A percentile compares a stretch with the other conserved stretches of the same genome.
phyloP scores from a whole-genome alignment of 148 eudicot genomes.

The Rhododendron williamsianum region DNA sequence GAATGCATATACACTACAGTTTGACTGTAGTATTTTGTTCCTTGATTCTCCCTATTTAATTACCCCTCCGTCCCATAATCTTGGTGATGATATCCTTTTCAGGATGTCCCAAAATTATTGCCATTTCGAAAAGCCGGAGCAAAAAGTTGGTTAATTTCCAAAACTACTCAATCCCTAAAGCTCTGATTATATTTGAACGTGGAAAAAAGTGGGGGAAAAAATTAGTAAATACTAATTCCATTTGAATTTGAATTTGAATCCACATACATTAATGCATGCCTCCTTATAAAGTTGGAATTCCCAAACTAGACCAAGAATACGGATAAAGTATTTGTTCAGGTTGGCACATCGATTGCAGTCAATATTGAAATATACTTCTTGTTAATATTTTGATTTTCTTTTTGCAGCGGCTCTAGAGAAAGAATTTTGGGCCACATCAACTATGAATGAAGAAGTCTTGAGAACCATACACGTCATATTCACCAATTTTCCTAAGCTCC shows the following conservation, averaged over 20 bases:
- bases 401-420: conserved; percentile 73
- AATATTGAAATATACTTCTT: not conserved
- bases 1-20: not conserved
- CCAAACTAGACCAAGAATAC: not conserved
- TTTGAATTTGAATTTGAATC: not conserved
- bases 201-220: not conserved
- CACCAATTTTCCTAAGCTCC: conserved; percentile 69
- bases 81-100: not conserved
- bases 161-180: not conserved
- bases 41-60: not conserved
- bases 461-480: conserved; percentile 61
- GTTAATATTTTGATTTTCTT: not conserved
- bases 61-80: not conserved
- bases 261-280: not conserved
- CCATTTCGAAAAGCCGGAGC: not conserved
- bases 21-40: not conserved
- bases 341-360: not conserved
- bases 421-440: conserved; percentile 60
- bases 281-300: not conserved
- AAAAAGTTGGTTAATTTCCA: not conserved
- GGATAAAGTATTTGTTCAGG: not conserved
- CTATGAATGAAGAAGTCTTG: conserved; percentile 64
- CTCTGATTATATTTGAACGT: not conserved
- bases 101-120: not conserved
- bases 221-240: not conserved